Evolutionary conservation across 139 green algal genomes (phyloP), one percentile per base, ranked within the genome.

Genomic region (Ettlia oleoabundans): DNA sequence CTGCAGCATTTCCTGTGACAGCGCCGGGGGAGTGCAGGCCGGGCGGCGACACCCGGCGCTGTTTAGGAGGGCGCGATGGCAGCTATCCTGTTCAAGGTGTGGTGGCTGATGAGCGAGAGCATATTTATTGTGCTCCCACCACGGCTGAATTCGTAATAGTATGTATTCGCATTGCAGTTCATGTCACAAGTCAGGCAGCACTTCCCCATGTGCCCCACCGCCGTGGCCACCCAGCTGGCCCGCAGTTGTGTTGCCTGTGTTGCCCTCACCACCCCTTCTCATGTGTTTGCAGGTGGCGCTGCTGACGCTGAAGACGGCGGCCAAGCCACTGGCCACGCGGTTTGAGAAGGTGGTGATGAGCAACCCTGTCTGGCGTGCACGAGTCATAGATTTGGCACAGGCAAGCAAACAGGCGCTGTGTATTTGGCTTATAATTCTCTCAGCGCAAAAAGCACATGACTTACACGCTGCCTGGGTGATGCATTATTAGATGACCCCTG

Each of bases 261-360:
- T n/a, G 32, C 8, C 41, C 35, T n/a, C n/a, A n/a, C n/a, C n/a
- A n/a, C n/a, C n/a, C n/a, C n/a, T n/a, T n/a, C n/a, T n/a, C n/a
- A n/a, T n/a, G n/a, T n/a, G n/a, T n/a, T n/a, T 2, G 0, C 71
- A 78, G 71, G 71, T 78, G 53, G 73, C 30, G 24, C 73, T 80
- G 43, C 80, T 92, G 24, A 85, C 80, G 30, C 40, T 92, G 52
- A 92, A 90, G 62, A 93, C 89, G 37, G 66, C 71, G 28, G 42
- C 88, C 43, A 93, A 93, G 85, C 93, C 93, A 5, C 81, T 97
- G 40, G 92, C 89, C 1, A 71, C 68, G 4, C 85, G 83, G 1
- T 95, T 97, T 66, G 88, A 94, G 76, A 74, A 74, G 15, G 94
- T 86, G 68, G 87, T 93, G 41, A 87, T 97, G 84, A 73, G 63